phyloP scores from a whole-genome alignment of 352 stramenopile genomes.

The Globisporangium canariense region DNA sequence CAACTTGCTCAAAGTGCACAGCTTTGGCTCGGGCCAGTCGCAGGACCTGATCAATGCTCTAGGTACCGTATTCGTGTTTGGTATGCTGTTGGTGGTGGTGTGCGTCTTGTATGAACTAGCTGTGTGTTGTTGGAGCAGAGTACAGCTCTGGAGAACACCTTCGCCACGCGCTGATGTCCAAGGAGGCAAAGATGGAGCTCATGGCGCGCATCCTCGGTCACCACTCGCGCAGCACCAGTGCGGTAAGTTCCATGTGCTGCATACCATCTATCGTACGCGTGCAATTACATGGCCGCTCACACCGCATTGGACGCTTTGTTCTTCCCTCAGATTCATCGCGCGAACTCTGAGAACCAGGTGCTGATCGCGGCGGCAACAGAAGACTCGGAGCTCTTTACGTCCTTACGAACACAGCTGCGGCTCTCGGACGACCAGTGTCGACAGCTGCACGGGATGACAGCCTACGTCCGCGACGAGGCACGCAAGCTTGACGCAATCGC shows the following conservation, averaged over 20 bases:
- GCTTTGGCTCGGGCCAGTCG: constrained; percentile 64
- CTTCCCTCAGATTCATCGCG: constrained; percentile 60
- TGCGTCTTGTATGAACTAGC: background rate
- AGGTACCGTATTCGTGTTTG: constrained; percentile 23
- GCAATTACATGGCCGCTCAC: background rate
- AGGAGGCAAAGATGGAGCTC: constrained; percentile 81
- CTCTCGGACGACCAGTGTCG: constrained; percentile 73
- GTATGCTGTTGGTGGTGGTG: background rate
- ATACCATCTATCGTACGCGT: background rate
- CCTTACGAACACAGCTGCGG: constrained; percentile 50
- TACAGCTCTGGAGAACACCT: constrained; percentile 76
- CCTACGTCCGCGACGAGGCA: constrained; percentile 56
- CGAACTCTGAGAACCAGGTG: constrained; percentile 82
- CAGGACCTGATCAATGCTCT: constrained; percentile 69
- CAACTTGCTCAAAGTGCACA: constrained; percentile 73
- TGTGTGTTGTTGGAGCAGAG: constrained; percentile 25
- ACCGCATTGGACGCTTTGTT: background rate
- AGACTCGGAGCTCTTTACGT: constrained; percentile 54
- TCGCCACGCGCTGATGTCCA: constrained; percentile 79
- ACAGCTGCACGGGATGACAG: constrained; percentile 42
- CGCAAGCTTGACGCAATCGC: constrained; percentile 75
- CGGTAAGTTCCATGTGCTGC: constrained; percentile 28
- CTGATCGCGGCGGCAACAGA: constrained; percentile 60
- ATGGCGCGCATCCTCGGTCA: constrained; percentile 76
- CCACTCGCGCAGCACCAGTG: constrained; percentile 69